Evolutionary conservation across 768 basidiomycete genomes (phyloP), one percentile per base, ranked within the genome.

Genomic region (Infundibulicybe gibba): DNA sequence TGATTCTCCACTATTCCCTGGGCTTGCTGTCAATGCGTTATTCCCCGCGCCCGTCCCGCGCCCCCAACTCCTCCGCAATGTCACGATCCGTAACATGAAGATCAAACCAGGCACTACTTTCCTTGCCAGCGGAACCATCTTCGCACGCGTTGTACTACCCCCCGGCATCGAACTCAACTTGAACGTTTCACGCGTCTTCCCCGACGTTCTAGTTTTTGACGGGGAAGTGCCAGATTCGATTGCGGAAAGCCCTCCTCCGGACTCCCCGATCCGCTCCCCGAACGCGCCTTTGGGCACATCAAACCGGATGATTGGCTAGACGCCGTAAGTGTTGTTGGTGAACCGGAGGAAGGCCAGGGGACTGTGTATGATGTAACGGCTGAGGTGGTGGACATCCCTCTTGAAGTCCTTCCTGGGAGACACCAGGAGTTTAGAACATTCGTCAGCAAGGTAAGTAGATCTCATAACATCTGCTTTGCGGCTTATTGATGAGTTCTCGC

Each of bases 121-220:
- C 56, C 68, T 85, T 16, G 85, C 88, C 0, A 89, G 81, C 55
- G 90, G 88, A 12, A 75, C 74, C 3, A 79, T 92, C 10, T 75
- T 71, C 40, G 90, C 77, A 6, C 70, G 72, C 14, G 68, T 87
- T 32, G 82, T 86, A 9, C 70, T 92, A 1, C 90, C 90, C 1
- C 66, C 63, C 37, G 87, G 87, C 38, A 78, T 93, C 63, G 63
- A 86, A 45, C 66, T 90, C 20, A 70, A 67, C n/a, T 61, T 90
- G 43, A 68, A 81, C 37, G 82, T 90, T 15, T 75, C 67, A 6
- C 75, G 70, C 37, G 77, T 90, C 20, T 70, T 87, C 47, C 88
- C 90, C 0, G 90, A 93, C 58, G 82, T 87, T 20, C 62, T 91
- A 5, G 74, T 92, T 4, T 91, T 80, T 48, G 90, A 93, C 52